Percentiles rank a stretch among this genome's conserved stretches.
Evolutionary conservation across 1,139 yeast genomes (phyloP).

Genomic region (Yamadazyma triangularis): DNA sequence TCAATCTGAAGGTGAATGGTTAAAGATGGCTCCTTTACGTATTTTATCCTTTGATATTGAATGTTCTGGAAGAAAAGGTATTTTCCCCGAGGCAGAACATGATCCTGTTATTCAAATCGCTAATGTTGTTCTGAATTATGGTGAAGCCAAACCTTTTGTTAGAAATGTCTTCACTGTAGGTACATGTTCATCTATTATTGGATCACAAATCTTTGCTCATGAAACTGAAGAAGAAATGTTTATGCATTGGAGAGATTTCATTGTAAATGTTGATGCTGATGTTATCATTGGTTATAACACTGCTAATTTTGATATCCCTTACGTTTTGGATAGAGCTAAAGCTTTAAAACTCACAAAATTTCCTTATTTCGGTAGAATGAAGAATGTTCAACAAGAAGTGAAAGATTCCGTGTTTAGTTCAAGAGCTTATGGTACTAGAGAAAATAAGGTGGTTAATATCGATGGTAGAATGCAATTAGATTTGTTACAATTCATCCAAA

Average conservation of each 20-base stretch:
- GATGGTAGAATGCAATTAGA: conserved; percentile 97
- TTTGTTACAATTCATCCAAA: conserved; percentile 84
- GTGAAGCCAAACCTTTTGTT: conserved; percentile 79
- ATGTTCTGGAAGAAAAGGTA: conserved; percentile 96
- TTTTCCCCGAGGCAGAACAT: conserved; percentile 90
- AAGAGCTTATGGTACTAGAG: conserved; percentile 95
- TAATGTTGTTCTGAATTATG: conserved; percentile 81
- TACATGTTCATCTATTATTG: conserved; percentile 89
- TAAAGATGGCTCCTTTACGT: conserved; percentile 89
- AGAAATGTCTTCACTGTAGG: conserved; percentile 92
- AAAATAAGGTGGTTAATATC: conserved; percentile 83
- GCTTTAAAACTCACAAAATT: conserved; percentile 65
- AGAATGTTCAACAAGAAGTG: conserved; percentile 64
- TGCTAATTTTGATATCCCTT: conserved; percentile 93
- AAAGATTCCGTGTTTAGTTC: conserved; percentile 85
- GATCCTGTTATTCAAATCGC: conserved; percentile 98
- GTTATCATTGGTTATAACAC: conserved; percentile 96
- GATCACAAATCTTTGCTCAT: conserved; percentile 81
- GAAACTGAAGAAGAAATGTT: conserved; percentile 79
- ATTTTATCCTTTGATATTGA: conserved; percentile 94
- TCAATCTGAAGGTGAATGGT: conserved; percentile 90
- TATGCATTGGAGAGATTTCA: conserved; percentile 78
- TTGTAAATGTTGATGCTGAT: conserved; percentile 85
- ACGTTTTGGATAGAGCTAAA: conserved; percentile 79
- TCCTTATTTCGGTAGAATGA: conserved; percentile 83